Base-by-base conservation (phyloP, 1,139 yeast species). In the Saccharomyces hybrid region DNA sequence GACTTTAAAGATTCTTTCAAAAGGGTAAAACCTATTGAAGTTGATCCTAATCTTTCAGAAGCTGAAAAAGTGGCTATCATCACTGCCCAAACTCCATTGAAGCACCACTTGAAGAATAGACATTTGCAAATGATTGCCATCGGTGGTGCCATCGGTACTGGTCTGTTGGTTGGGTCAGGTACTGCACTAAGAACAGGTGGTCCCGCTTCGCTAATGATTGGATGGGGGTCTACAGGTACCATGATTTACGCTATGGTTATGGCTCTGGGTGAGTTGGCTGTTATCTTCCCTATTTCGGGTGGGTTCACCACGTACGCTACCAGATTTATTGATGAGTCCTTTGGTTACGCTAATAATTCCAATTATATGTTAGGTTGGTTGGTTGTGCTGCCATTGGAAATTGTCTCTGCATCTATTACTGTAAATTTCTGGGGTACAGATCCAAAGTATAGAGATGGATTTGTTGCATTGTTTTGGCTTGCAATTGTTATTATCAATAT, bases 271-370 rank as follows among this genome's bases (percentile, higher is more conserved):
- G 91, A 86, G 69, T 68, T 86, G 59, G 81, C 86, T 48, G 83
- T 85, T 46, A 76, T 81, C 6, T 83, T 79, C 70, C 90, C 91
- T 2, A 82, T 84, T 47, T 75, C 85, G 28, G 91, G 91, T 64
- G 84, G 89, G 13, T 85, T 84, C 67, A 82, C 85, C 50, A 82
- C 86, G 28, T 83, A 80, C 62, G 80, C 86, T 53, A 78, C 86
- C 3, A 75, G 88, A 60, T 86, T 86, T 62, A 75, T 84, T 50
- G 86, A 83, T 61, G 83, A 86, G 5, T 78, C 88, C 11, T 81
- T 86, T 78, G 91, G 91, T 53, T 88, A 87, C 67, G 86, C 88
- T 46, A 79, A 79, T 75, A 88, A 87, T 44, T 82, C 84, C 80
- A 83, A 83, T 69, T 86, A 86, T 66, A 83, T 85, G 58, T 64